Percentiles rank a stretch among this genome's conserved stretches.
Evolutionary conservation across 2,329 filamentous ascomycete species (phyloP).

Genomic region (Dactylellina cionopaga): DNA sequence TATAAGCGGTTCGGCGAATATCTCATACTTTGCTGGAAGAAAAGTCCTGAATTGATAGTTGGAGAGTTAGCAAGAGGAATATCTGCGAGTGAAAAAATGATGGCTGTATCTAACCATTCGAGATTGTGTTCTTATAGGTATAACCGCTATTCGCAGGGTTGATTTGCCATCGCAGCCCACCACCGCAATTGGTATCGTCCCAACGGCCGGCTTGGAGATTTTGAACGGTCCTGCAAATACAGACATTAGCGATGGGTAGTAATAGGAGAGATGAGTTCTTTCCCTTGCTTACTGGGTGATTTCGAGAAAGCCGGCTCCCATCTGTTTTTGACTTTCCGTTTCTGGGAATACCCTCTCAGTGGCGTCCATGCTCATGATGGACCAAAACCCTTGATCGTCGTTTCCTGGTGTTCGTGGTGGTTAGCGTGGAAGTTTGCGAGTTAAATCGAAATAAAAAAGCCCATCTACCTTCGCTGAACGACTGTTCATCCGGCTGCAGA

Average conservation of each 20-base stretch:
- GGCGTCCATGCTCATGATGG: slow-evolving; percentile 73
- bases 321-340: slow-evolving; percentile 61
- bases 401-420: slow-evolving; percentile 66
- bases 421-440: slow-evolving; percentile 23
- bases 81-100: slow-evolving; percentile 61
- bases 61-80: slow-evolving; percentile 59
- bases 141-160: slow-evolving; percentile 78
- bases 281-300: slow-evolving; percentile 43
- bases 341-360: slow-evolving; percentile 72
- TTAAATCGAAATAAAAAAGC: too few relatives aligned
- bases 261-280: too few relatives aligned
- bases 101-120: slow-evolving; percentile 65
- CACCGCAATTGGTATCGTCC: slow-evolving; percentile 74
- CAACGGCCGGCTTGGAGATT: slow-evolving; percentile 80
- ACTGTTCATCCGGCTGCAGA: slow-evolving; percentile 34
- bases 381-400: slow-evolving; percentile 78
- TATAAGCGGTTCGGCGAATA: background rate
- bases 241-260: too few relatives aligned
- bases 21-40: slow-evolving; percentile 40
- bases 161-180: slow-evolving; percentile 87
- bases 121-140: slow-evolving; percentile 69
- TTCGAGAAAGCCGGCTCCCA: slow-evolving; percentile 42
- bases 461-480: slow-evolving; percentile 33
- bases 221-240: slow-evolving; percentile 81
- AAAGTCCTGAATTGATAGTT: slow-evolving; percentile 47